Base-by-base conservation (phyloP, 805 yeast species). In the Kazachstania martiniae region DNA sequence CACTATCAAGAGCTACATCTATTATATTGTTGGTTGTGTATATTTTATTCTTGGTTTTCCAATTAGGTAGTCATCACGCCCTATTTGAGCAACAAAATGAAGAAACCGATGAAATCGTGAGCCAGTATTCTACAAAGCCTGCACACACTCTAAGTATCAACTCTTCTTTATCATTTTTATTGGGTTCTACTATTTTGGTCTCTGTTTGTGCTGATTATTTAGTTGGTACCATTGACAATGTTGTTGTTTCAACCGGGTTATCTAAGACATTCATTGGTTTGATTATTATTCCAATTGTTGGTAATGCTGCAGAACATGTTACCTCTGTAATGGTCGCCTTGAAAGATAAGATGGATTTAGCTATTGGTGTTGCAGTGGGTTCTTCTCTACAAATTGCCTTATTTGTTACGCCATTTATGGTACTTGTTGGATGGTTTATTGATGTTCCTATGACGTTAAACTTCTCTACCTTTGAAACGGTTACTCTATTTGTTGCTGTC, bases 261-360 rank as follows among this genome's bases (percentile, higher is more conserved):
- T 82, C 95, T 27, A 87, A 89, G 69, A 86, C 97, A 0, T 91
- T 91, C 49, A 85, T 91, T 49, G 97, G 97, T 55, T 66, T 91
- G 44, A 79, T 91, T 45, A 74, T 91, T 28, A 79, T 91, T 40
- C 98, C 98, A 25, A 89, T 91, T 41, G 97, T 91, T 18, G 98
- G 97, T 35, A 91, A 91, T 50, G 98, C 98, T 3, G 97, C 97
- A 9, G 98, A 91, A 59, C 98, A 91, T 58, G 97, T 85, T 32
- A 91, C 98, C 13, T 95, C 97, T 3, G 80, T 91, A 23, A 71
- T 85, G 40, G 97, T 91, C 30, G 97, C 98, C 15, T 74, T 77
- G 70, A 86, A 86, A 61, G 84, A 91, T 59, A 91, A 91, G 62
- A 91, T 91, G 95, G 97, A 91, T 56, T 70, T 91, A 38, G 96